Conservation (phyloP, 768 basidiomycete genomes). For the Suillus clintonianus region DNA sequence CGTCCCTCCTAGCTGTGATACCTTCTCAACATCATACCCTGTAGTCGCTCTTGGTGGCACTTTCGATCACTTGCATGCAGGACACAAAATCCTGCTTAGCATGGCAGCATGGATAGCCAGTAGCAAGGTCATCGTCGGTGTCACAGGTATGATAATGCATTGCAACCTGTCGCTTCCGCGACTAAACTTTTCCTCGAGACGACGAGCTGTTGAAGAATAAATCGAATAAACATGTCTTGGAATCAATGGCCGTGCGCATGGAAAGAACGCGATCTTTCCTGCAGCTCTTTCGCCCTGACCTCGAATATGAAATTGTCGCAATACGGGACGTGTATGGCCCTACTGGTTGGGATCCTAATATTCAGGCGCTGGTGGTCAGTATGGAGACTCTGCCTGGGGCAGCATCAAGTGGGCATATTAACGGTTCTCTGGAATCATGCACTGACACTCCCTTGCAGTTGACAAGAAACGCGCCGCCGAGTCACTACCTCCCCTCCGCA, state of each 20-base stretch:
- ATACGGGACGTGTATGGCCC: conserved; percentile 91
- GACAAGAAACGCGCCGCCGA: conserved; percentile 58
- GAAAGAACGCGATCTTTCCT: conserved; percentile 68
- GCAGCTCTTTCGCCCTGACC: conserved; percentile 61
- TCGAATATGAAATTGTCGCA: conserved; percentile 69
- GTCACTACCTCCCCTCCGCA: conserved; percentile 57
- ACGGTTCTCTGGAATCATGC: not conserved
- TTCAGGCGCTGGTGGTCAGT: conserved; percentile 93
- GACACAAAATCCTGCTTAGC: conserved; percentile 94
- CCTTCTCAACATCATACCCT: conserved; percentile 41
- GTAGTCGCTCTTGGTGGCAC: conserved; percentile 93
- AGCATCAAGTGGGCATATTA: conserved; percentile 57
- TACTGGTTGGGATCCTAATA: conserved; percentile 80
- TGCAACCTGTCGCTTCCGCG: conserved; percentile 2
- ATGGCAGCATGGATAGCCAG: conserved; percentile 85
- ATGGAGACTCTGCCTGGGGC: conserved; percentile 84
- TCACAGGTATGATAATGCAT: conserved; percentile 62
- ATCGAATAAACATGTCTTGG: conserved; percentile 63
- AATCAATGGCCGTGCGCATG: conserved; percentile 59
- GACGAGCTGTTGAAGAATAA: conserved; percentile 74
- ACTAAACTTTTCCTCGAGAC: conserved; percentile 43
- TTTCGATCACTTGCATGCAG: conserved; percentile 96
- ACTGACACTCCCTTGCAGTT: conserved; percentile 45
- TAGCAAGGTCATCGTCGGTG: conserved; percentile 84
- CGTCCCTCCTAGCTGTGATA: not conserved